Base-by-base conservation (phyloP, 2,329 filamentous ascomycete species). In the Fusarium drepaniforme region DNA sequence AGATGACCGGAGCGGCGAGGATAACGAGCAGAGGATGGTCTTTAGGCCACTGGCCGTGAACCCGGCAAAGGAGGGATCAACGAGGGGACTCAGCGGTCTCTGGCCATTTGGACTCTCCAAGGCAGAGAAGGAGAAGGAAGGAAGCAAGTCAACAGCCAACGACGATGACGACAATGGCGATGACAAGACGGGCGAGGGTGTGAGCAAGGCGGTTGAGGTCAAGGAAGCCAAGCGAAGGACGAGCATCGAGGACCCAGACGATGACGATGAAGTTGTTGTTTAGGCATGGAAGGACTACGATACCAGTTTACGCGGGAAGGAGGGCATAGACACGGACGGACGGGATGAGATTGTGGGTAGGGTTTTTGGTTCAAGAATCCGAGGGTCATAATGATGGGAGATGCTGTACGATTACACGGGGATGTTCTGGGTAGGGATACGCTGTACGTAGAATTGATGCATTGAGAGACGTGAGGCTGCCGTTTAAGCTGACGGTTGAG, bases 191-290 rank as follows among this genome's bases (percentile, higher is more conserved):
- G 73, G 78, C 8, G 77, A 80, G 6, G 79, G 79, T 5, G 73
- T 80, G 59, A 80, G 81, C 5, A 82, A 84, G 66, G 87, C 88
- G 0, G 84, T 89, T 8, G 86, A 89, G 77, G 88, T 88, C 9
- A 85, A 83, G 76, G 88, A 90, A 79, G 89, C 89, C 3, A 85
- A 84, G 75, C 83, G 86, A 64, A 82, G 89, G 74, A 90, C 88
- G 40, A 91, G 88, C 79, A 89, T 91, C 60, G 89, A 91, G 80
- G 89, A 90, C 66, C 87, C 88, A 8, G 89, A 91, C 67, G 89
- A 88, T 42, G 88, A 88, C 16, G 86, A 88, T 15, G 86, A 87
- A 70, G 83, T 85, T 58, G 86, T 87, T 37, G 80, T 85, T 57
- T 80, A 66, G 51, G 60, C 33, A 58, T 8, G 69, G 68, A 33